Evolutionary conservation across 2,329 filamentous ascomycete genomes (phyloP).

Genomic region (Sporothrix pallida): DNA sequence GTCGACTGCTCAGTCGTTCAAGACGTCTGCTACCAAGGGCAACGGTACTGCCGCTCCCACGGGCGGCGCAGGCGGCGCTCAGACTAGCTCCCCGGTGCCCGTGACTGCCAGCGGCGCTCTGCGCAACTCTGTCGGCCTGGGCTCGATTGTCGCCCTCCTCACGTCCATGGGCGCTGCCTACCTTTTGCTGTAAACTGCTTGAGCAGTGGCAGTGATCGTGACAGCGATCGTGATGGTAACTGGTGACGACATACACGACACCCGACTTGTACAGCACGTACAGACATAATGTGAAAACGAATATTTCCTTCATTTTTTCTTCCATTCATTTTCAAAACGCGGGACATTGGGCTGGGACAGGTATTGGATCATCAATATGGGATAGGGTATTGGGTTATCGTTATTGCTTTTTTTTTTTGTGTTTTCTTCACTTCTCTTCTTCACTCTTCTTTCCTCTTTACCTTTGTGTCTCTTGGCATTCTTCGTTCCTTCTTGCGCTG

Average conservation of each 20-base stretch:
- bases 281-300: conserved; percentile 3
- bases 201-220: not conserved
- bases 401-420: not conserved
- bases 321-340: conserved; percentile 14
- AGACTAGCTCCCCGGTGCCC: conserved; percentile 34
- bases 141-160: conserved; percentile 46
- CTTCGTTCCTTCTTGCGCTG: not conserved
- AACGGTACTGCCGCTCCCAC: conserved; percentile 15
- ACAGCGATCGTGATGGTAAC: not conserved
- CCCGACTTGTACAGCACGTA: not conserved
- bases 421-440: not conserved
- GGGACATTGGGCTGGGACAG: not conserved
- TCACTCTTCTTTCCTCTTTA: conserved; percentile 2
- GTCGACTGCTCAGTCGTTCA: conserved; percentile 17
- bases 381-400: not conserved
- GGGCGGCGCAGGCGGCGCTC: not conserved
- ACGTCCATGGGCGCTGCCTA: conserved; percentile 46
- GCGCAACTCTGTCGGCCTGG: conserved; percentile 40
- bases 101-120: conserved; percentile 43
- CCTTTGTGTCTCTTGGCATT: conserved; percentile 16
- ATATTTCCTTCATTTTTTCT: conserved; percentile 18
- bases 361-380: conserved; percentile 24
- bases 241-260: not conserved
- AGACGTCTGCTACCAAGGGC: conserved; percentile 10
- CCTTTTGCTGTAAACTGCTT: conserved; percentile 45